A percentile compares a stretch with the other conserved stretches of the same genome.
These are phyloP conservation scores for Cornus florida DNA, from an alignment of 148 eudicot species.

Conservation along the genomic window DNA sequence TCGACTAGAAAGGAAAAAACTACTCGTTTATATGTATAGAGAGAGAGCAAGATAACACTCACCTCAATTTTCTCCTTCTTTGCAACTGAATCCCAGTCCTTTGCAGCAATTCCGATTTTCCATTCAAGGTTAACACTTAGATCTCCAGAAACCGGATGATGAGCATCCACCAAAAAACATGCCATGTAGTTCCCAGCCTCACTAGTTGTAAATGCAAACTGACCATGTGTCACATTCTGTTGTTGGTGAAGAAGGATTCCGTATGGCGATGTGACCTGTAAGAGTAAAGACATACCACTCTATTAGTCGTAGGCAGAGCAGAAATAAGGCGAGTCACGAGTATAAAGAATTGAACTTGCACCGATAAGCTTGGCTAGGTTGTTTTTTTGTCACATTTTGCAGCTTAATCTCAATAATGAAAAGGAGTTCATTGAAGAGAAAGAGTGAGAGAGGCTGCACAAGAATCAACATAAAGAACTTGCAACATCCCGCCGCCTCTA, in stretches of 20 bases:
- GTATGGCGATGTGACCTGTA: conserved; percentile 80
- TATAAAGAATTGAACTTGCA: neutral
- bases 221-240: conserved; percentile 75
- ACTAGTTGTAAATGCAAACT: conserved; percentile 81
- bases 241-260: conserved; percentile 61
- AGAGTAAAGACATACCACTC: conserved; percentile 1
- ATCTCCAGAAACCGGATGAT: conserved; percentile 37
- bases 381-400: neutral
- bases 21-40: neutral
- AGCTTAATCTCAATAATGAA: neutral
- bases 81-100: conserved; percentile 93
- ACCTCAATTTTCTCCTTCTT: conserved; percentile 85
- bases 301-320: neutral
- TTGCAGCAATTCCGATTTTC: conserved; percentile 89
- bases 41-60: conserved; percentile 16
- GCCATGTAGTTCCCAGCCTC: conserved; percentile 81
- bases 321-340: neutral
- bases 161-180: conserved; percentile 68
- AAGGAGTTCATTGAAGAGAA: neutral
- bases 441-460: neutral
- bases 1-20: neutral
- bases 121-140: conserved; percentile 77
- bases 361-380: neutral
- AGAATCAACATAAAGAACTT: neutral
- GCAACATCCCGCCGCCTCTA: neutral